These are phyloP conservation scores for Alnus rubra DNA, from an alignment of 306 rosid species.

Conservation along the genomic window DNA sequence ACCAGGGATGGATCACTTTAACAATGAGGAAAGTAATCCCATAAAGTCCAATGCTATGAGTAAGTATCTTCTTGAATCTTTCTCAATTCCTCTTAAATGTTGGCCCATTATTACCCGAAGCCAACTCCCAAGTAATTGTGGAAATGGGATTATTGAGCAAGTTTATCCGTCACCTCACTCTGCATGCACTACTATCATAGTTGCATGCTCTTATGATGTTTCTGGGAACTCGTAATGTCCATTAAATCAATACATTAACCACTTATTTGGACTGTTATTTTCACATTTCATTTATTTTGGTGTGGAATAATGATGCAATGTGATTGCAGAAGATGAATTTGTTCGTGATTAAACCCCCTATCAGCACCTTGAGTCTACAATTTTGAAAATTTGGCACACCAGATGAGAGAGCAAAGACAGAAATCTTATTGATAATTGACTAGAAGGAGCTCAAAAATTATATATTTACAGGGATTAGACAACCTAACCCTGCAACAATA, in stretches of 20 bases:
- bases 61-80: conserved; percentile 41
- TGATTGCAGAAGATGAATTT: no score
- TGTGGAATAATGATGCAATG: neutral
- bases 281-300: neutral
- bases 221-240: neutral
- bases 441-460: no score
- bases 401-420: no score
- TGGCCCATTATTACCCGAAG: neutral
- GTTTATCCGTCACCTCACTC: neutral
- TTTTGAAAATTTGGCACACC: no score
- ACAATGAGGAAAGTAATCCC: conserved; percentile 68
- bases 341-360: no score
- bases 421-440: no score
- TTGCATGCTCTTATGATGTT: neutral
- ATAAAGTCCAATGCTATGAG: conserved; percentile 79
- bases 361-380: no score
- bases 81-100: conserved; percentile 12
- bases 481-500: neutral
- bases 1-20: conserved; percentile 68
- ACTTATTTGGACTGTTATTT: neutral
- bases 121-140: conserved; percentile 9
- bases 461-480: neutral
- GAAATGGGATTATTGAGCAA: conserved; percentile 1
- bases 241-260: neutral
- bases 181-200: neutral